Evolutionary conservation across 2,329 filamentous ascomycete species (phyloP).

Genomic region (Ophiostoma sp.): DNA sequence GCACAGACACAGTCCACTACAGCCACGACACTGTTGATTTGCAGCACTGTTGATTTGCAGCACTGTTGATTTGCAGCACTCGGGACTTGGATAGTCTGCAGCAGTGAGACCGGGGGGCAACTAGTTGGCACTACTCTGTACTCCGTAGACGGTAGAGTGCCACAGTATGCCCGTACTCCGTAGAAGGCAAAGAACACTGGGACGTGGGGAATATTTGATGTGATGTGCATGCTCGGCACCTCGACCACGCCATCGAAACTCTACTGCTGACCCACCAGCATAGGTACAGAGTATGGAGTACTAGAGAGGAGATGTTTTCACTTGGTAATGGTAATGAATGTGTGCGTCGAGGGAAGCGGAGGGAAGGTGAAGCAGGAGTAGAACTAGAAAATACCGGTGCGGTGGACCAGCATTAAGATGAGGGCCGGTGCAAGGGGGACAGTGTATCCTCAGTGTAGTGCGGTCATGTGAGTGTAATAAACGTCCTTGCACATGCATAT

Average conservation of each 20-base stretch:
- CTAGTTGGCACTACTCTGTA: not conserved
- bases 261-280: not conserved
- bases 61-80: not conserved
- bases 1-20: not conserved
- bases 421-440: not conserved
- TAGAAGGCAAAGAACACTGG: not conserved
- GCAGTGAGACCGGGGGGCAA: not conserved
- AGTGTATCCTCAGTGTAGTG: not conserved
- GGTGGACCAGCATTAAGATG: conserved; percentile 8
- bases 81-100: not conserved
- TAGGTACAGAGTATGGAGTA: not conserved
- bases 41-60: no score
- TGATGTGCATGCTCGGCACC: conserved; percentile 1
- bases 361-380: not conserved
- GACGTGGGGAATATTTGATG: not conserved
- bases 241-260: not conserved
- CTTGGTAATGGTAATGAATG: not conserved
- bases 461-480: conserved; percentile 2
- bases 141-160: not conserved
- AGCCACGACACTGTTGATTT: not conserved
- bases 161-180: not conserved
- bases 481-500: not conserved
- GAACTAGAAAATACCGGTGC: not conserved
- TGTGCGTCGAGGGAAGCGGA: not conserved
- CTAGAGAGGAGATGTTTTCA: no score